Evolutionary conservation across 2,329 filamentous ascomycete genomes (phyloP).

Genomic region (Beauveria sp.): DNA sequence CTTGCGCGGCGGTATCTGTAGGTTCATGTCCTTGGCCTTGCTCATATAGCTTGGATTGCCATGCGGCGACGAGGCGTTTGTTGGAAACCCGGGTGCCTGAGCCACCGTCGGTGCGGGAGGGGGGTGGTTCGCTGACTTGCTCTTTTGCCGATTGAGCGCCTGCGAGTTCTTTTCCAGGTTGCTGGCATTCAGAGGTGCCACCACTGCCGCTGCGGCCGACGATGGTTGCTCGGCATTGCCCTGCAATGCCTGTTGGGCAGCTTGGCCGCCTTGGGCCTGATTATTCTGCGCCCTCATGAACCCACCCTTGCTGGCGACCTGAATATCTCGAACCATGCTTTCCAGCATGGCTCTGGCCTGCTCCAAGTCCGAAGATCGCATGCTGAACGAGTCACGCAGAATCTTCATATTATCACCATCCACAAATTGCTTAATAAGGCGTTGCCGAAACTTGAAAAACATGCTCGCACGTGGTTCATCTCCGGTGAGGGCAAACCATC

Average conservation of each 20-base stretch:
- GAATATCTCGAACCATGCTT: conserved; percentile 43
- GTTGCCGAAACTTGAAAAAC: conserved; percentile 48
- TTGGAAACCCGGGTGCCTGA: conserved; percentile 45
- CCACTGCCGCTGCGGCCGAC: conserved; percentile 5
- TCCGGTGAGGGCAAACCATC: conserved; percentile 40
- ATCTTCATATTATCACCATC: conserved; percentile 39
- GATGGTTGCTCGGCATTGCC: conserved; percentile 15
- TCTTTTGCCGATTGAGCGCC: conserved; percentile 35
- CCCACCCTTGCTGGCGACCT: conserved; percentile 23
- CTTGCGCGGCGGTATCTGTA: conserved; percentile 50
- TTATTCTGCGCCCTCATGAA: conserved; percentile 18
- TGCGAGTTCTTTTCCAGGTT: conserved; percentile 47
- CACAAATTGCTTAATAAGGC: conserved; percentile 45
- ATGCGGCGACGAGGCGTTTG: conserved; percentile 50
- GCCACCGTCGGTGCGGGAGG: conserved; percentile 50
- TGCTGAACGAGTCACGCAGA: conserved; percentile 42
- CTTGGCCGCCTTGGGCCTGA: conserved; percentile 20
- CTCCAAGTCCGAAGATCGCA: conserved; percentile 44
- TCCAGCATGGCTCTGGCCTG: conserved; percentile 39
- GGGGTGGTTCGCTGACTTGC: conserved; percentile 37
- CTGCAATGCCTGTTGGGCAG: conserved; percentile 23
- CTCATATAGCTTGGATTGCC: conserved; percentile 50
- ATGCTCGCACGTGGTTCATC: conserved; percentile 43
- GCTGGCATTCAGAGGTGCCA: conserved; percentile 33
- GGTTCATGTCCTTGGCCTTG: conserved; percentile 44